Base-by-base conservation (phyloP, 108 stramenopile genomes). In the Pseudonitzschia multistriata region DNA sequence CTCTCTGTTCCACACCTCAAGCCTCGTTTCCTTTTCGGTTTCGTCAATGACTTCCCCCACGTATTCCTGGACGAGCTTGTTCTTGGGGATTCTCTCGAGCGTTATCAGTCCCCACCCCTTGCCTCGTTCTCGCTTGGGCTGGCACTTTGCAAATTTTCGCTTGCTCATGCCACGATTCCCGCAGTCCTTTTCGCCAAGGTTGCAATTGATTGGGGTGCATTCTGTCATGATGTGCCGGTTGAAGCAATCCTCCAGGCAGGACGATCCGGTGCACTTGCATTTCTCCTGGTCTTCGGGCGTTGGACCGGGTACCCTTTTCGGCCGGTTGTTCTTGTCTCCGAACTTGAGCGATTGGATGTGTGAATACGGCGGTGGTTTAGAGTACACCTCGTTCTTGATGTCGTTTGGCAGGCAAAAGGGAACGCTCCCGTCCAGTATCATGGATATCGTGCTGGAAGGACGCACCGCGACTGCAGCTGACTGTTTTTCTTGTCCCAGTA, bases 11-110 rank as follows among this genome's bases (percentile, higher is more conserved):
- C 94, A 95, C 24, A 81, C 62, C 52, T 61, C 30, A 31, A 97
- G 64, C 17, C 97, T 86, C 13, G 74, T 57, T 65, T 87, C 74
- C 68, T 93, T 93, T 67, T 79, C 81, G 29, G 67, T 70, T 63
- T 94, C 93, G 59, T 90, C 85, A 64, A 97, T 86, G 14, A 97
- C 85, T 75, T 96, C 94, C 17, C 96, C 96, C 5, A 89, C 83
- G 72, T 97, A 97, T 74, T 97, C 96, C 61, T 84, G 81, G 14
- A 97, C 85, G 28, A 97, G 78, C 39, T 82, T 83, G 8, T 91
- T 91, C 37, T 72, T 76, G 22, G 84, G 72, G 28, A 94, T 81
- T 30, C 75, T 76, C 42, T 91, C 87, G 48, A 88, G 55, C 10
- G 91, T 69, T 34, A 86, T 74, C 15, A 97, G 82, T 22, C 96